Conservation (phyloP, 2,329 filamentous ascomycete genomes). For the Penicillium corylophilum region DNA sequence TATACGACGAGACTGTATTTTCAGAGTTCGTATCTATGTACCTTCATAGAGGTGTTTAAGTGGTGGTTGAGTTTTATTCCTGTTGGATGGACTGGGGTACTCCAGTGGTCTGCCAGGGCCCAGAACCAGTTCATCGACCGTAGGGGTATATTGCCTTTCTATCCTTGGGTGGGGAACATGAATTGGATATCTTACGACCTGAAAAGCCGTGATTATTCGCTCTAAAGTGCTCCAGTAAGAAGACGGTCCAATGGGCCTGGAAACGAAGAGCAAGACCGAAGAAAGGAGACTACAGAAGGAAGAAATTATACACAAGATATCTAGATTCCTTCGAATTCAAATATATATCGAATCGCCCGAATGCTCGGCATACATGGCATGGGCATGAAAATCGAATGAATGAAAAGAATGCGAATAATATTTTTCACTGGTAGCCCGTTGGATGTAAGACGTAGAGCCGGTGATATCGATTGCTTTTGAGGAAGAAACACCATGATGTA, state of each 20-base stretch:
- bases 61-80: neutral
- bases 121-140: neutral
- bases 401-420: neutral
- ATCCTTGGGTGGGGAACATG: neutral
- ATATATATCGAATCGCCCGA: neutral
- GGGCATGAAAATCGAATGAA: neutral
- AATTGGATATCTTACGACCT: too few relatives aligned
- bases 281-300: neutral
- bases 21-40: neutral
- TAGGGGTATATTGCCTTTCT: neutral
- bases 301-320: neutral
- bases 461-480: conserved; percentile 29
- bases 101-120: neutral
- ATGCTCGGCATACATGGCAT: neutral
- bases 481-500: conserved; percentile 22
- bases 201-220: too few relatives aligned
- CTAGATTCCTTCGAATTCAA: neutral
- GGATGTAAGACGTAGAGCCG: conserved; percentile 13
- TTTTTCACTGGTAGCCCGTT: conserved; percentile 3
- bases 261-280: neutral
- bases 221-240: too few relatives aligned
- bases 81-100: neutral
- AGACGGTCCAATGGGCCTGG: neutral
- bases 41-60: neutral
- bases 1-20: neutral